Conservation (phyloP, 2,329 filamentous ascomycete genomes). For the Claviceps lovelessii region DNA sequence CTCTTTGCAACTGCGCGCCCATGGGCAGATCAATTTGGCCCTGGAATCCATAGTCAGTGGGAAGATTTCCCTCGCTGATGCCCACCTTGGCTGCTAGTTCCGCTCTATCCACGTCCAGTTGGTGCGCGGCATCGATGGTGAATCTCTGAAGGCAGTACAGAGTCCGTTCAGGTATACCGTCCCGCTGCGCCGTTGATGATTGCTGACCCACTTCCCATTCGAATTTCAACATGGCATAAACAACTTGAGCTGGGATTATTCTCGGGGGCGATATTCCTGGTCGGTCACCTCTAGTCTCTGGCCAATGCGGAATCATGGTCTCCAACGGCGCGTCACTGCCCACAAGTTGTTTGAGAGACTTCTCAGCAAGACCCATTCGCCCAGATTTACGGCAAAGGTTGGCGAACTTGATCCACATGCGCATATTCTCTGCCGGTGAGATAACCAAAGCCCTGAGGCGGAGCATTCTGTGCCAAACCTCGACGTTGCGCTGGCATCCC, state of each 20-base stretch:
- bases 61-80: slow-evolving; percentile 27
- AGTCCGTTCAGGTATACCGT: slow-evolving; percentile 37
- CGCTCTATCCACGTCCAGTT: slow-evolving; percentile 37
- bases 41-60: slow-evolving; percentile 36
- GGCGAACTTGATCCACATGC: slow-evolving; percentile 99
- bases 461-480: slow-evolving; percentile 97
- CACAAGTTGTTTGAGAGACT: slow-evolving; percentile 83
- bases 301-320: slow-evolving; percentile 45
- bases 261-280: slow-evolving; percentile 16
- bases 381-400: slow-evolving; percentile 96
- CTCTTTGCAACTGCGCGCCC: slow-evolving; percentile 36
- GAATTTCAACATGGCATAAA: slow-evolving; percentile 95
- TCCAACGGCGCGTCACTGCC: slow-evolving; percentile 52
- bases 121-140: slow-evolving; percentile 42
- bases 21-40: slow-evolving; percentile 31
- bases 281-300: slow-evolving; percentile 19
- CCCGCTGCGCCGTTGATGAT: slow-evolving; percentile 22
- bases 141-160: slow-evolving; percentile 46
- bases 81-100: slow-evolving; percentile 34
- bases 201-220: slow-evolving; percentile 79
- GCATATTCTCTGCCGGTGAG: slow-evolving; percentile 80
- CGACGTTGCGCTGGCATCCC: slow-evolving; percentile 90
- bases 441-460: slow-evolving; percentile 88
- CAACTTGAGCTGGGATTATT: slow-evolving; percentile 58
- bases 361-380: slow-evolving; percentile 86